Evolutionary conservation across 176 grass and related monocot species (phyloP), one percentile per base, ranked within the genome.

Genomic region (Rhynchospora pubera): DNA sequence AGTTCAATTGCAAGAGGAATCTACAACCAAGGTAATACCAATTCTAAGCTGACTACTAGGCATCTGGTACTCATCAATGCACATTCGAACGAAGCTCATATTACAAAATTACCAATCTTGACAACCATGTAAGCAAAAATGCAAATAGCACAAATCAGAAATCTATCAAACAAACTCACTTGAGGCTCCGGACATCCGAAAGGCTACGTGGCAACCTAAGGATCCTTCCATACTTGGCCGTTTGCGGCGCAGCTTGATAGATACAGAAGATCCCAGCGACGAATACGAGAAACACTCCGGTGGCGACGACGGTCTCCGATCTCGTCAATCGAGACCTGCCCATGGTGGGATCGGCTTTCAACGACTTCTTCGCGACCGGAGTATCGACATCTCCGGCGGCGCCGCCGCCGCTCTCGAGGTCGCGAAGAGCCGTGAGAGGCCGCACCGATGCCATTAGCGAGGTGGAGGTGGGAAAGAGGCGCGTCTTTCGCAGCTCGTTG

Each of bases 171-270:
- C 77, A 79, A 84, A 55, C 89, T 87, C 63, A 98, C 96, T 93
- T 98, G 89, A 98, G 92, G 30, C 88, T 85, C 58, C 92, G 96
- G 10, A 98, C 91, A 71, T 98, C 96, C 16, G 92, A 88, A 19
- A 98, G 96, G 85, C 89, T 95, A 77, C 89, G 89, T 11, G 96
- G 96, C 44, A 98, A 79, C 67, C 84, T 89, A 44, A 95, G 89
- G 87, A 98, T 91, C 89, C 91, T 91, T 23, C 82, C 96, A 77
- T 92, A 91, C 81, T 97, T 87, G 15, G 55, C 55, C 5, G 69
- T 84, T 65, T 89, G 90, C 0, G 92, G 89, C 16, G 91, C 87
- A 42, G 92, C 84, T 22, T 91, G 90, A 88, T 87, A 95, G 89
- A 98, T 86, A 75, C 96, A 98, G 84, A 91, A 94, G 92, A 94